These are phyloP conservation scores for Rubus idaeus DNA, from an alignment of 306 rosid species.

Conservation along the genomic window DNA sequence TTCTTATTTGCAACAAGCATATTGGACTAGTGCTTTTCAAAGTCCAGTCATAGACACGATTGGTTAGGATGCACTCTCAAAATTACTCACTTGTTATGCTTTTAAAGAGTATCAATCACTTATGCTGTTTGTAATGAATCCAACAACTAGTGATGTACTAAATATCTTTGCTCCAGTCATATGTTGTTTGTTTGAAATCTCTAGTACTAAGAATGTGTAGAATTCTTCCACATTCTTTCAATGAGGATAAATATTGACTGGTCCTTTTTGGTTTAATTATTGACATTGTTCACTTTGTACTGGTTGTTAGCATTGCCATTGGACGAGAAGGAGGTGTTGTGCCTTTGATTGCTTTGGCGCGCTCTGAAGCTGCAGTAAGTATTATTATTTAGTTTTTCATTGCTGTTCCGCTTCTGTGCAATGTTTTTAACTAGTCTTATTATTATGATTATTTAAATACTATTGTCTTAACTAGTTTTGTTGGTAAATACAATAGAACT, in stretches of 20 bases:
- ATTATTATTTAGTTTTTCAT: slow-evolving; percentile 25
- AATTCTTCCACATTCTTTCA: background rate
- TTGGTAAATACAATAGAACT: background rate
- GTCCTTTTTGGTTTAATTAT: slow-evolving; percentile 10
- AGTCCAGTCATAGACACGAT: background rate
- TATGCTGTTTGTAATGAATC: background rate
- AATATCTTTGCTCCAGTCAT: background rate
- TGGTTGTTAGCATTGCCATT: slow-evolving; percentile 80
- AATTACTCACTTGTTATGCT: background rate
- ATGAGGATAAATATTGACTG: background rate
- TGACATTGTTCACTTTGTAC: slow-evolving; percentile 17
- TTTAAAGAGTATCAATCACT: slow-evolving; percentile 1
- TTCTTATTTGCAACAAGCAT: background rate
- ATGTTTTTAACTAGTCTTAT: background rate
- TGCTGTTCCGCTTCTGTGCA: background rate
- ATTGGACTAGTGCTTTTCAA: background rate
- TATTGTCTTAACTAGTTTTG: background rate
- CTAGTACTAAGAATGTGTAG: background rate
- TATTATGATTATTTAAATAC: no score
- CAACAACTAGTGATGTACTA: background rate
- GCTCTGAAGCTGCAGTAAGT: slow-evolving; percentile 87
- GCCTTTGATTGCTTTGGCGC: slow-evolving; percentile 92
- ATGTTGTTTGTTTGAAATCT: background rate
- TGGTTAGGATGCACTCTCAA: background rate
- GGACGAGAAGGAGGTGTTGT: slow-evolving; percentile 99